Evolutionary conservation across 2,329 filamentous ascomycete genomes (phyloP), one percentile per base, ranked within the genome.

Genomic region (Arachnomyces sp.): DNA sequence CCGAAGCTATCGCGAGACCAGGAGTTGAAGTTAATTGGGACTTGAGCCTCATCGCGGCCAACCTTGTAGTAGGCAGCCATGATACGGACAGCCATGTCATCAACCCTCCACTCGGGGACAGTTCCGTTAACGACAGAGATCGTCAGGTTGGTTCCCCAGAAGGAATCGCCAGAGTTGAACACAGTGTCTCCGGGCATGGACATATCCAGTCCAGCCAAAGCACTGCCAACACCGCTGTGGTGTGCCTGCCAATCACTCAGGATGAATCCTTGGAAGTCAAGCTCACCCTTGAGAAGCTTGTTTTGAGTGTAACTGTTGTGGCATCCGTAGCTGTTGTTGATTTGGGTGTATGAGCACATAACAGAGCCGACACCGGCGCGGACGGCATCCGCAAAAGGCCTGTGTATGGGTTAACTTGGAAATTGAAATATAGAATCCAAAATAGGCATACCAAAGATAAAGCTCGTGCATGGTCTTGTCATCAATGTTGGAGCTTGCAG

Each of bases 1-100:
- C 82, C 84, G 49, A 76, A 83, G 0, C 84, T 89, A 51, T 90
- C 80, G 1, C 70, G 65, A 1, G 82, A 86, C 90, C 90, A 96
- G 4, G 87, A 87, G 52, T 82, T 82, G 65, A 95, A 94, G 71
- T 89, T 96, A 61, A 84, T 79, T 31, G 72, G 71, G 16, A 71
- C 64, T 30, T 65, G 58, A 48, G 60, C 53, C 31, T 59, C 59
- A 41, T 77, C 73, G 39, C 76, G 74, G 43, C 74, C 76, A 36
- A 81, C 76, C 50, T 74, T 76, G 60, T 77, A 82, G 59, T 75
- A 81, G 2, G 75, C 76, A 38, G 78, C 70, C 64, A 81, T 75
- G 55, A 81, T 94, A 52, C 92, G 80, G 62, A 87, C 82, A 4
- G 79, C 85, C 82, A 94, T 94, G 57, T 96, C 92, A 51, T 95